phyloP scores from a whole-genome alignment of 106 monocot genomes.

The Apostasia shenzhenica region DNA sequence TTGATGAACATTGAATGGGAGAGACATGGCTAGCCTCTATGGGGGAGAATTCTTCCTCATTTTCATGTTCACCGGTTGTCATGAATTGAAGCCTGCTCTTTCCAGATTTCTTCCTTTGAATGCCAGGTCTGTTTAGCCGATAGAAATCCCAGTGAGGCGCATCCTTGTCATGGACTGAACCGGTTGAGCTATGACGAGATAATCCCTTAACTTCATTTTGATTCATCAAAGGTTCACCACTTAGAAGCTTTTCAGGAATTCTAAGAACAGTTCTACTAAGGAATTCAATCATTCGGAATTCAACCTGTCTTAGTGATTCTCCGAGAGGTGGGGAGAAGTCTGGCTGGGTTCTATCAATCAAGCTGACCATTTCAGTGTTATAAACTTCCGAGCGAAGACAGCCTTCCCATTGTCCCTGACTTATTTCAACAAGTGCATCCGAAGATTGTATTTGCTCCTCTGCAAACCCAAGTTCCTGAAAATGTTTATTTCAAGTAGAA shows the following conservation, averaged over 20 bases:
- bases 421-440: slow-evolving; percentile 59
- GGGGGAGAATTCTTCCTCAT: slow-evolving; percentile 65
- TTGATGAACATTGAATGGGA: slow-evolving; percentile 17
- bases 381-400: slow-evolving; percentile 55
- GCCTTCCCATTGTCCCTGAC: slow-evolving; percentile 84
- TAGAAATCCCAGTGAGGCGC: slow-evolving; percentile 56
- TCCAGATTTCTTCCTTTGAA: slow-evolving; percentile 79
- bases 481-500: not conserved
- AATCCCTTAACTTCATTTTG: slow-evolving; percentile 45
- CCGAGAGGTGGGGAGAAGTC: slow-evolving; percentile 72
- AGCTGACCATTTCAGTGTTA: slow-evolving; percentile 43
- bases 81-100: slow-evolving; percentile 94
- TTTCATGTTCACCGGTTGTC: slow-evolving; percentile 69
- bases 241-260: slow-evolving; percentile 37
- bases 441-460: slow-evolving; percentile 54
- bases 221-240: slow-evolving; percentile 18
- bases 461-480: slow-evolving; percentile 55
- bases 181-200: slow-evolving; percentile 50
- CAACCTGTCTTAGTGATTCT: slow-evolving; percentile 78
- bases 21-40: slow-evolving; percentile 20
- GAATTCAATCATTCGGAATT: slow-evolving; percentile 72
- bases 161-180: slow-evolving; percentile 54
- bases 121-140: slow-evolving; percentile 42
- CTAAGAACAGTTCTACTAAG: slow-evolving; percentile 43
- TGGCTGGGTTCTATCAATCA: slow-evolving; percentile 51